Evolutionary conservation across 108 stramenopile species (phyloP), one percentile per base, ranked within the genome.

Genomic region (Discostella stelligeroides): DNA sequence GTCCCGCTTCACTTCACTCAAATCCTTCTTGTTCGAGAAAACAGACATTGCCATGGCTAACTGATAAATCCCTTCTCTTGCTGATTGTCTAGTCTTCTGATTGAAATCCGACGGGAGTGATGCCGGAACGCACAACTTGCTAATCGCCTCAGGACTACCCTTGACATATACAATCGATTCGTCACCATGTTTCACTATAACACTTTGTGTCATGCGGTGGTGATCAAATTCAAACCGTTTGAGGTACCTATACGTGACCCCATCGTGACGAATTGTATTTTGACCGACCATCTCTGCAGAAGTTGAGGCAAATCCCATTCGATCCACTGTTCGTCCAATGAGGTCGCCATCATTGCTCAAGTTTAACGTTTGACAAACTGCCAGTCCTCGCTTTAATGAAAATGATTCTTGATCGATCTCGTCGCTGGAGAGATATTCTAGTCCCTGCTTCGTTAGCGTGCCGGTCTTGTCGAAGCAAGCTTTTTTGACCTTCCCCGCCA

Each of bases 401-500:
- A 41, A 47, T 49, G 57, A 55, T 20, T 54, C 38, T 25, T 25
- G 23, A 24, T 27, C 51, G 0, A 5, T 27, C 21, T 25, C 24
- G 7, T 53, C 24, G 21, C 23, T 14, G 7, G 11, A 7, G 24
- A n/a, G 23, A 54, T 86, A 87, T 13, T 84, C 73, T 14, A 90
- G 47, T 11, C 89, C 89, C 58, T 86, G 82, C 25, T 86, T 75
- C 14, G 89, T 90, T 27, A 90, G 54, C 15, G 89, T 90, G 4
- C 89, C 89, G 0, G 94, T 95, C 62, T 95, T 95, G 70, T 95
- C 94, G 71, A 95, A 95, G 76, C 90, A 88, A 2, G 81, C 85
- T 21, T 62, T 57, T 37, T 76, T 71, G 9, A 95, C 92, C 60
- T 92, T 92, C 11, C 91, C 94, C 42, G 94, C 91, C 9, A 92